Evolutionary conservation across 2,329 filamentous ascomycete species (phyloP), one percentile per base, ranked within the genome.

Genomic region (Eutypa lata): DNA sequence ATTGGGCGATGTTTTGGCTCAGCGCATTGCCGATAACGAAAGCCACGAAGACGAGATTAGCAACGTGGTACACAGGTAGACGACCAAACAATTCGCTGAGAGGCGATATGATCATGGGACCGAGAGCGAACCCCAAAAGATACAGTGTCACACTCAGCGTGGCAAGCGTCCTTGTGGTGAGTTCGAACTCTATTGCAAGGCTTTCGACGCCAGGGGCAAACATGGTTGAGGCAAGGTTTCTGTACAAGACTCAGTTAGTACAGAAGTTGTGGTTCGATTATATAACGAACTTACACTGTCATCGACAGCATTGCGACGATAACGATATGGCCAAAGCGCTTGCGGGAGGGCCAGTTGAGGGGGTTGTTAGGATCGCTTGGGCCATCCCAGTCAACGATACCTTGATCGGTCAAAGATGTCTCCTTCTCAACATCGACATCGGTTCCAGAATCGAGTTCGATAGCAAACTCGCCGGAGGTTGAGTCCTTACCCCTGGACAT

Each of bases 1-100:
- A 56, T 33, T 54, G 50, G 21, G 49, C 57, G 35, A 58, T 52
- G 10, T 47, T 48, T 22, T 53, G 50, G 49, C 50, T 54, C 8
- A 60, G 43, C 0, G 58, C 60, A 40, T 53, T 56, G 16, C 57
- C 56, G 14, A 61, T 44, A 10, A 56, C 56, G 43, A 57, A 61
- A n/a, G 54, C 31, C 31, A 61, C 37, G 33, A 61, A 61, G 7
- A 48, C 46, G 21, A 59, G 19, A 16, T 58, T 61, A 3, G 58
- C 45, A 31, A 46, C 33, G 33, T 61, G 53, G 44, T 59, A 54
- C 18, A 62, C 47, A 11, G 52, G 26, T 16, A 48, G 51, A 26
- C 60, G 56, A 21, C 60, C 60, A 47, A 56, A 62, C 3, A 61
- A 46, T 38, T 62, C 60, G n/a, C 54, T 57, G 11, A 61, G 28